A percentile compares a stretch with the other conserved stretches of the same genome.
phyloP scores from a whole-genome alignment of 192 early-diverging fungal genomes.

The Coemansia sp. region DNA sequence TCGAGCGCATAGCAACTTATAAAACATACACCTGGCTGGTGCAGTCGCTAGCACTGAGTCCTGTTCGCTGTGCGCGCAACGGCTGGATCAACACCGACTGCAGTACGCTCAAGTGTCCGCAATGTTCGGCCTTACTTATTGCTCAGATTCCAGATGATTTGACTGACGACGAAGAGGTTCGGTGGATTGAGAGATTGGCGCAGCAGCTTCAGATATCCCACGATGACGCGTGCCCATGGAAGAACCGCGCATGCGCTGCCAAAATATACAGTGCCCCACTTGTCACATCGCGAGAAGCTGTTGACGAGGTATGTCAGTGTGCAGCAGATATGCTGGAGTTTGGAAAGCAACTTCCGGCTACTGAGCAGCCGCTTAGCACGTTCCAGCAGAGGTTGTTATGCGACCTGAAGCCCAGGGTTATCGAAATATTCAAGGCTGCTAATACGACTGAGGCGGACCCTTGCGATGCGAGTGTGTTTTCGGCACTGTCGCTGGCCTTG shows the following conservation, averaged over 20 bases:
- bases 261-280: conserved; percentile 37
- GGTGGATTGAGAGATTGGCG: conserved; percentile 35
- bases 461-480: conserved; percentile 4
- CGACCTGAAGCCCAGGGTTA: conserved; percentile 13
- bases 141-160: conserved; percentile 42
- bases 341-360: conserved; percentile 18
- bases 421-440: not conserved
- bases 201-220: conserved; percentile 52
- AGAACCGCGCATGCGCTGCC: conserved; percentile 27
- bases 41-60: conserved; percentile 37
- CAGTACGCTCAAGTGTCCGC: conserved; percentile 44
- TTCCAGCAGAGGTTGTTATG: conserved; percentile 36
- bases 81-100: conserved; percentile 53
- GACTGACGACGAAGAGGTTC: conserved; percentile 29
- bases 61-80: conserved; percentile 46
- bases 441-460: not conserved
- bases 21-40: conserved; percentile 54
- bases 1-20: conserved; percentile 49
- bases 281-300: conserved; percentile 34
- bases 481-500: conserved; percentile 36
- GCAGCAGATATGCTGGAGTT: conserved; percentile 31
- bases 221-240: conserved; percentile 40
- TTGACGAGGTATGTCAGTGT: conserved; percentile 35
- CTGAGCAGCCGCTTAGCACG: conserved; percentile 37
- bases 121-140: conserved; percentile 44